A percentile compares a stretch with the other conserved stretches of the same genome.
phyloP scores from a whole-genome alignment of 441 rosid species.

The Pelargonium cotyledonis region DNA sequence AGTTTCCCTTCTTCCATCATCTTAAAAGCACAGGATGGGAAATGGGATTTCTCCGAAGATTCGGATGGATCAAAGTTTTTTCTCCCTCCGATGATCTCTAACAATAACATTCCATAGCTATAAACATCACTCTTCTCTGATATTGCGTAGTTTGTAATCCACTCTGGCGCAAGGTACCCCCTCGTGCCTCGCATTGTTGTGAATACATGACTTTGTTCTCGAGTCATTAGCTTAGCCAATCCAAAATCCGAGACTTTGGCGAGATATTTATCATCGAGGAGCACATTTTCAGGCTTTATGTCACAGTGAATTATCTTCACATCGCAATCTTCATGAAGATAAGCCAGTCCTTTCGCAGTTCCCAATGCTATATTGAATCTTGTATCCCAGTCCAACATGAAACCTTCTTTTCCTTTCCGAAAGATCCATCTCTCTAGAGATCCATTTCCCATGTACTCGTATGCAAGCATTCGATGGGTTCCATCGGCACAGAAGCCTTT shows the following conservation, averaged over 20 bases:
- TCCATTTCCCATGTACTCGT: constrained; percentile 36
- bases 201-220: constrained; percentile 37
- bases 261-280: constrained; percentile 31
- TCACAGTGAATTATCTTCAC: constrained; percentile 39
- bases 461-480: constrained; percentile 33
- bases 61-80: constrained; percentile 22
- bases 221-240: constrained; percentile 38
- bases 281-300: constrained; percentile 40
- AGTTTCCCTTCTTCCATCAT: constrained; percentile 31
- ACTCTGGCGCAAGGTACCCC: constrained; percentile 43
- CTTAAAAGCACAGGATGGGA: constrained; percentile 32
- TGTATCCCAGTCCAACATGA: constrained; percentile 28
- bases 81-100: constrained; percentile 38
- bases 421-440: constrained; percentile 43
- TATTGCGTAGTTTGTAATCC: constrained; percentile 39
- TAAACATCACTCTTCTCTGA: constrained; percentile 38
- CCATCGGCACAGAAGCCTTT: constrained; percentile 38
- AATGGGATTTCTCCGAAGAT: constrained; percentile 20
- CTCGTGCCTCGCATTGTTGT: constrained; percentile 39
- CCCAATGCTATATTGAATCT: constrained; percentile 34
- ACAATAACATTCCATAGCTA: constrained; percentile 35
- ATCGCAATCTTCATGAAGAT: constrained; percentile 41
- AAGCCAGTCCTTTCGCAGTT: constrained; percentile 40
- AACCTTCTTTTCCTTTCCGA: constrained; percentile 19
- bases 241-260: constrained; percentile 45